Percentiles rank a stretch among this genome's conserved stretches.
phyloP scores from a whole-genome alignment of 768 basidiomycete species.

The Amyloporia xantha region DNA sequence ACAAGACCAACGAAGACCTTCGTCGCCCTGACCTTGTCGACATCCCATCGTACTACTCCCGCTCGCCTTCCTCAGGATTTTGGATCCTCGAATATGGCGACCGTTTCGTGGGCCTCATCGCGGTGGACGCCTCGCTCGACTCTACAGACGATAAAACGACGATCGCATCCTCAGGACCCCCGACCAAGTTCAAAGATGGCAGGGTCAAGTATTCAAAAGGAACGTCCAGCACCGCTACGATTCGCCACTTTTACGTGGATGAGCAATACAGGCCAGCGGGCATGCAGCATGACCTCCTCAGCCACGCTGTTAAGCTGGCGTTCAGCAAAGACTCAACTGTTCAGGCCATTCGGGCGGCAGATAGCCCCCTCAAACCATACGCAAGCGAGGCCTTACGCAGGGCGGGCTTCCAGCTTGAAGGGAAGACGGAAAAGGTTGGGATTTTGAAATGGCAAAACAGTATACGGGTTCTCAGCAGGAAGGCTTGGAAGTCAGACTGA shows the following conservation, averaged over 20 bases:
- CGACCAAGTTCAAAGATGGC: constrained; percentile 4
- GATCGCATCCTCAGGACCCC: constrained; percentile 8
- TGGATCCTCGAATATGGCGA: constrained; percentile 60
- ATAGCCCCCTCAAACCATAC: constrained; percentile 49
- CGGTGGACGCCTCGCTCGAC: constrained; percentile 54
- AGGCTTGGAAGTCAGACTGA: constrained; percentile 35
- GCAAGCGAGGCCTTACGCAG: constrained; percentile 36
- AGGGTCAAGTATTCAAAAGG: constrained; percentile 22
- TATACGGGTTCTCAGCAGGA: constrained; percentile 36
- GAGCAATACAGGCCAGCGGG: constrained; percentile 49
- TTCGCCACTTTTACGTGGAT: constrained; percentile 73
- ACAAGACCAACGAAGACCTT: constrained; percentile 43
- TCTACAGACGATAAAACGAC: constrained; percentile 26
- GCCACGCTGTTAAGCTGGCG: constrained; percentile 50
- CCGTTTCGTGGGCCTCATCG: constrained; percentile 61
- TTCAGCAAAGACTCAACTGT: constrained; percentile 41
- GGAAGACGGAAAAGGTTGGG: constrained; percentile 41
- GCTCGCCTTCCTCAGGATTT: constrained; percentile 57
- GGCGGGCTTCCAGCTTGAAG: constrained; percentile 43
- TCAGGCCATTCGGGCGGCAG: constrained; percentile 37
- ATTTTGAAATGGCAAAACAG: constrained; percentile 51
- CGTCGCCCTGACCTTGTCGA: constrained; percentile 49
- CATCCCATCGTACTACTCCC: constrained; percentile 48
- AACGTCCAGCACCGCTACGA: constrained; percentile 46
- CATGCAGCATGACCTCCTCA: constrained; percentile 61